phyloP scores from a whole-genome alignment of 495 filamentous ascomycete genomes.

The Neurospora sp. region DNA sequence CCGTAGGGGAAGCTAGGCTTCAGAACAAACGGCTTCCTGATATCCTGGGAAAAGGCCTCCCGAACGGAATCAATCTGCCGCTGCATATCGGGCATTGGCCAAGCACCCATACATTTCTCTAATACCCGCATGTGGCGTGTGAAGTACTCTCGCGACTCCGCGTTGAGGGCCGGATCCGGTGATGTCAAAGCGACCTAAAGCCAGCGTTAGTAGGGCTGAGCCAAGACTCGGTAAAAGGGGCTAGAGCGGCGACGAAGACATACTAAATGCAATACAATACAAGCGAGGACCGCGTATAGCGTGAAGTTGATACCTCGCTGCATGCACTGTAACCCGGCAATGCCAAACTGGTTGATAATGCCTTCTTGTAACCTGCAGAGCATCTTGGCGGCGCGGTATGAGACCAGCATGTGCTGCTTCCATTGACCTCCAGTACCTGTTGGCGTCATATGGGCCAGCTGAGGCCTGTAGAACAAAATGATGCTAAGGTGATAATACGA shows the following conservation, averaged over 20 bases:
- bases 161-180: constrained; percentile 79
- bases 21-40: constrained; percentile 73
- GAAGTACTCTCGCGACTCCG: constrained; percentile 82
- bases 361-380: constrained; percentile 89
- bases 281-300: constrained; percentile 84
- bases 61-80: constrained; percentile 82
- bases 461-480: constrained; percentile 83
- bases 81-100: constrained; percentile 90
- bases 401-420: constrained; percentile 80
- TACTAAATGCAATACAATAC: constrained; percentile 92
- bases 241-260: constrained; percentile 20
- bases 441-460: constrained; percentile 67
- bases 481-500: constrained; percentile 82
- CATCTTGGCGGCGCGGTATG: constrained; percentile 76
- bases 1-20: constrained; percentile 83
- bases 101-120: constrained; percentile 71
- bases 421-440: constrained; percentile 64
- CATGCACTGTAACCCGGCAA: constrained; percentile 84
- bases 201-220: background rate
- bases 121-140: constrained; percentile 91
- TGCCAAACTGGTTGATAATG: constrained; percentile 63
- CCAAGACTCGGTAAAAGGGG: background rate
- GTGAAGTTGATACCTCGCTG: constrained; percentile 90
- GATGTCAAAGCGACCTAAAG: constrained; percentile 82
- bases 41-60: constrained; percentile 87